Evolutionary conservation across 73 alveolate genomes (phyloP).

Genomic region (Paraurostyla sp.): DNA sequence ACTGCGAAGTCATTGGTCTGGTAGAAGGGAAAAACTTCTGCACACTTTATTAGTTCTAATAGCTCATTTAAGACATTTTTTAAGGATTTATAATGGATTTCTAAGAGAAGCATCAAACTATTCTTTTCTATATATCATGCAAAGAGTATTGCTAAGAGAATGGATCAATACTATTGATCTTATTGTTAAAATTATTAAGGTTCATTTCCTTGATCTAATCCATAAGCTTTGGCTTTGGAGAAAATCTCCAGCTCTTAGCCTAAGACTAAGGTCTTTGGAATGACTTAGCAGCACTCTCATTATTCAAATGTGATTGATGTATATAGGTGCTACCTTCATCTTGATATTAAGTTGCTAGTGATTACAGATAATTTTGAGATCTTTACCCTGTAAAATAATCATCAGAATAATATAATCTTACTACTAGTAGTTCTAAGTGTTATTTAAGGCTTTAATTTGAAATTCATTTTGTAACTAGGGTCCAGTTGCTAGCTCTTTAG

Average conservation of each 20-base stretch:
- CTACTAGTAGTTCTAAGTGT: background rate
- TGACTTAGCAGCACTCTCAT: background rate
- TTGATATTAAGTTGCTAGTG: background rate
- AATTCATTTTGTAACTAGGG: background rate
- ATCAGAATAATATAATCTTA: background rate
- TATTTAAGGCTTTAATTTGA: background rate
- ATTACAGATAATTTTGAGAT: no score
- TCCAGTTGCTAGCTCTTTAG: no score
- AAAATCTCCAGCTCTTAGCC: background rate
- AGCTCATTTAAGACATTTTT: background rate
- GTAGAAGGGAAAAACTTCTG: no score
- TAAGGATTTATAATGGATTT: background rate
- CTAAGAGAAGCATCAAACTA: conserved; percentile 3
- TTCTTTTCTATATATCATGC: conserved; percentile 6
- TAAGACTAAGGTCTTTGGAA: background rate
- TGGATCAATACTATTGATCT: background rate
- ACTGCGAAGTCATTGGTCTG: background rate
- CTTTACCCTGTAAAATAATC: background rate
- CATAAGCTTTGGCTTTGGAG: background rate
- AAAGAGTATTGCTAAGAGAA: background rate
- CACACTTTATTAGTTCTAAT: background rate
- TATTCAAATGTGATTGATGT: background rate
- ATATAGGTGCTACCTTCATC: background rate
- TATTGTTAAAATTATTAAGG: background rate
- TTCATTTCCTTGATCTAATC: background rate